Conservation (phyloP, 78 protist species). For the Dictyostelium capitatum region DNA sequence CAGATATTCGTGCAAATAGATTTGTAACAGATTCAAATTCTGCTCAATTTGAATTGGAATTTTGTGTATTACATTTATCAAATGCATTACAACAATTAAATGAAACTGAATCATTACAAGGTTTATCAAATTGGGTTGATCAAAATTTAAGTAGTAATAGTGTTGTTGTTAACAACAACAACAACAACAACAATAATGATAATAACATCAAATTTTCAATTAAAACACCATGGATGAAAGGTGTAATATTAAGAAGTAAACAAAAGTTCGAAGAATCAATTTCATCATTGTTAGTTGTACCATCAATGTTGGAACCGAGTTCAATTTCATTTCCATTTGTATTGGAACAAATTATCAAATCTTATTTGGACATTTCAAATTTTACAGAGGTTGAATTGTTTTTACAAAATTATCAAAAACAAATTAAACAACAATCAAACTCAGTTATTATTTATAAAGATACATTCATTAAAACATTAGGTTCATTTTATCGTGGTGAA, state of each 20-base stretch:
- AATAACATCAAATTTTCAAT: not conserved
- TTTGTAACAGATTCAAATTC: slow-evolving; percentile 22
- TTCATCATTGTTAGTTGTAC: not conserved
- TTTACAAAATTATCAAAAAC: not conserved
- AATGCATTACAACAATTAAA: slow-evolving; percentile 45
- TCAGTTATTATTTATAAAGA: slow-evolving; percentile 9
- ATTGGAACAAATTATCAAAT: slow-evolving; percentile 61
- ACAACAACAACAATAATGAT: not conserved
- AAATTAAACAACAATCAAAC: slow-evolving; percentile 14
- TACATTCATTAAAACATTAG: slow-evolving; percentile 8
- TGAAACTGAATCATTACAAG: slow-evolving; percentile 48
- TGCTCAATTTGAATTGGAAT: slow-evolving; percentile 55
- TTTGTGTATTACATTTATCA: slow-evolving; percentile 55
- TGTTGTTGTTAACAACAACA: not conserved
- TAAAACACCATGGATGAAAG: slow-evolving; percentile 60
- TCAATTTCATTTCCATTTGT: slow-evolving; percentile 64
- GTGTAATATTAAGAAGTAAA: slow-evolving; percentile 13
- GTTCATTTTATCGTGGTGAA: slow-evolving; percentile 47
- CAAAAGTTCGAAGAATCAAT: slow-evolving; percentile 60
- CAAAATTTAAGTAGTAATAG: not conserved
- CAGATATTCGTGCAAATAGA: slow-evolving; percentile 43
- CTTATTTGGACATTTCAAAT: slow-evolving; percentile 52
- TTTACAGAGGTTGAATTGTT: slow-evolving; percentile 39
- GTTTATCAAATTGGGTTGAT: slow-evolving; percentile 34
- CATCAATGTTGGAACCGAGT: not conserved